Evolutionary conservation across 2,329 filamentous ascomycete genomes (phyloP), one percentile per base, ranked within the genome.

Genomic region (Colletotrichum eleusines): DNA sequence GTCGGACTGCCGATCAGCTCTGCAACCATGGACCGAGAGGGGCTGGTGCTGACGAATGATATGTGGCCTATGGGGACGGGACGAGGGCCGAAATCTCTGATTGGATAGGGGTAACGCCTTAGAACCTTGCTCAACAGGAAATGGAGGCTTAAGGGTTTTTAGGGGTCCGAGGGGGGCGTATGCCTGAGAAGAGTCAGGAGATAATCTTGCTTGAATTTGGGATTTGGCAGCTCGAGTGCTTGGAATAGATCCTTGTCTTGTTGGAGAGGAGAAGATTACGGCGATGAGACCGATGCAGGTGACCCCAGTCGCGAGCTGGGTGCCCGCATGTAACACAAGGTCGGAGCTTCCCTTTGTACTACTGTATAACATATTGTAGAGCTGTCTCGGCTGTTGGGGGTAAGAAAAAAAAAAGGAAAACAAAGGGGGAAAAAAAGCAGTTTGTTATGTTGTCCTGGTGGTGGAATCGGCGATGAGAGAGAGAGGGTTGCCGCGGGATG

Each of bases 401-500:
- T 7, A 14, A 51, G 1, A 50, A 6, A 26, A 53, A 53, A 18
- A 12, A 11, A 11, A 38, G 33, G 6, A 33, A 38, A 38, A 38
- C 1, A n/a, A n/a, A n/a, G n/a, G n/a, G n/a, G n/a, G n/a, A n/a
- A n/a, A 40, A 40, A 40, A 16, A 16, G 38, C 14, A 2, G 38
- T 40, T 18, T 40, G 14, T 18, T 40, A 42, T 42, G 18, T 28
- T 51, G 44, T 14, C 18, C 20, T 38, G 23, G 9, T 28, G 16
- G n/a, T 11, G 3, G 59, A 20, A 70, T 70, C 67, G 67, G 67
- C 67, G 67, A 69, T 69, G 67, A 66, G 31, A 33, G 63, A 33
- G 63, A 60, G 23, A 31, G 35, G 53, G 20, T 0, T 14, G 46
- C 38, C 63, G 40, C 55, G 48, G 48, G 31, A 33, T 20, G 33